Conservation (phyloP, 2,329 filamentous ascomycete genomes). For the Sporothrix inflata region DNA sequence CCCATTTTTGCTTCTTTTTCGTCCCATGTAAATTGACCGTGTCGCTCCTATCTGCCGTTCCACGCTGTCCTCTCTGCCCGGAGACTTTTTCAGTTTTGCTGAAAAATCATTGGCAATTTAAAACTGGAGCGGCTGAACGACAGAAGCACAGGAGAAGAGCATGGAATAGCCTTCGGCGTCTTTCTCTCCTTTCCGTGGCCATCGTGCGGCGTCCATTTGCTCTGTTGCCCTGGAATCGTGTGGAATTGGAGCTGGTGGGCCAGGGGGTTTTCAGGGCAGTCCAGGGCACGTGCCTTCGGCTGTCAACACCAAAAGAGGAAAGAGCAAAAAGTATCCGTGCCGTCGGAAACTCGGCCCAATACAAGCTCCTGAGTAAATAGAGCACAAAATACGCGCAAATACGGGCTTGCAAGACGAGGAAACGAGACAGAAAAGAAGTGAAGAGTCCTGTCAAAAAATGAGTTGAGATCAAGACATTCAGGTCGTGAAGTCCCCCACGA, state of each 20-base stretch:
- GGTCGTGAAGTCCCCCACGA: background rate
- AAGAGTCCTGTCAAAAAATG: background rate
- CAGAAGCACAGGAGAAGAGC: background rate
- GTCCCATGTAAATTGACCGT: background rate
- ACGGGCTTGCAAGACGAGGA: background rate
- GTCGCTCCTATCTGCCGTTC: background rate
- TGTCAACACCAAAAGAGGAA: background rate
- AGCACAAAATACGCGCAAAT: background rate
- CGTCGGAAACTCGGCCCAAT: conserved; percentile 12
- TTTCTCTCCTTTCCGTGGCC: background rate
- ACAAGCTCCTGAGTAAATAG: background rate
- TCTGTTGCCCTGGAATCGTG: background rate
- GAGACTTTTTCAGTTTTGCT: conserved; percentile 19
- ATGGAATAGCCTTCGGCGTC: background rate
- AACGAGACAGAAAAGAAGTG: no score
- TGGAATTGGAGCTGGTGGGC: background rate
- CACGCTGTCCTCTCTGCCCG: background rate
- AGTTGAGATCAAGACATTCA: background rate
- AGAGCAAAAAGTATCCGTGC: conserved; percentile 11
- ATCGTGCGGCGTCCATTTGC: background rate
- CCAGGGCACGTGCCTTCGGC: background rate
- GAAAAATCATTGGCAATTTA: conserved; percentile 10
- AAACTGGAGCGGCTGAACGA: background rate
- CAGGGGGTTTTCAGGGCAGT: background rate
- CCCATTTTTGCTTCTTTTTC: background rate